phyloP scores from a whole-genome alignment of 148 eudicot genomes.

The Amaranthus hypochondriacus region DNA sequence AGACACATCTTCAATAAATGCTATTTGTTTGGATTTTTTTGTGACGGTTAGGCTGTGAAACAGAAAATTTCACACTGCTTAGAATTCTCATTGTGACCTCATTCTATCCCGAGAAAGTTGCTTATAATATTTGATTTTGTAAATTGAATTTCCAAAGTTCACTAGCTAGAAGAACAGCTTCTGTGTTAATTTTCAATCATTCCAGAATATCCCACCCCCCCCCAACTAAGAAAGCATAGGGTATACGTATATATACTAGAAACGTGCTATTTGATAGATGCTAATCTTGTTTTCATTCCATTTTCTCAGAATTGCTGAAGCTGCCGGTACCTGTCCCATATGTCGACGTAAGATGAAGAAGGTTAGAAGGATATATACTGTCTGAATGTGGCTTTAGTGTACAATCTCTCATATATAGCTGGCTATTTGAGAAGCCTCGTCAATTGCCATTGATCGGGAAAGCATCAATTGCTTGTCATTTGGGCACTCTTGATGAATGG shows the following conservation, averaged over 20 bases:
- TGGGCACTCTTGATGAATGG: constrained; percentile 9
- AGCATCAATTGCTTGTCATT: constrained; percentile 1
- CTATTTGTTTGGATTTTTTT: too few species aligned
- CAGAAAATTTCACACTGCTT: too few species aligned
- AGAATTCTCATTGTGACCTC: too few species aligned
- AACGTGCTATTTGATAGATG: neutral
- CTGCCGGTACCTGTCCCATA: constrained; percentile 67
- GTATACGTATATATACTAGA: neutral
- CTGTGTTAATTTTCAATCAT: neutral
- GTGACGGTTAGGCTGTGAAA: too few species aligned
- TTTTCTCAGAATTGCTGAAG: constrained; percentile 57
- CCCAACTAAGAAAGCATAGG: neutral
- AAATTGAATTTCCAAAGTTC: neutral
- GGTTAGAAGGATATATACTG: constrained; percentile 73
- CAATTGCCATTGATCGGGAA: neutral
- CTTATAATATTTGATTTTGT: neutral
- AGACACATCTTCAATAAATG: too few species aligned
- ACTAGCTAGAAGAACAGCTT: neutral
- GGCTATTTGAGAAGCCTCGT: neutral
- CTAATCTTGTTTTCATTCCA: neutral
- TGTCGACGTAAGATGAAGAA: constrained; percentile 71
- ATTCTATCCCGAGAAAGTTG: too few species aligned
- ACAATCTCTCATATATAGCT: neutral
- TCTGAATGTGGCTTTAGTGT: constrained; percentile 25
- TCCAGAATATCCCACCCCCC: neutral